Evolutionary conservation across 1,284 basidiomycete genomes (phyloP).

Genomic region (Wolfiporia cocos): DNA sequence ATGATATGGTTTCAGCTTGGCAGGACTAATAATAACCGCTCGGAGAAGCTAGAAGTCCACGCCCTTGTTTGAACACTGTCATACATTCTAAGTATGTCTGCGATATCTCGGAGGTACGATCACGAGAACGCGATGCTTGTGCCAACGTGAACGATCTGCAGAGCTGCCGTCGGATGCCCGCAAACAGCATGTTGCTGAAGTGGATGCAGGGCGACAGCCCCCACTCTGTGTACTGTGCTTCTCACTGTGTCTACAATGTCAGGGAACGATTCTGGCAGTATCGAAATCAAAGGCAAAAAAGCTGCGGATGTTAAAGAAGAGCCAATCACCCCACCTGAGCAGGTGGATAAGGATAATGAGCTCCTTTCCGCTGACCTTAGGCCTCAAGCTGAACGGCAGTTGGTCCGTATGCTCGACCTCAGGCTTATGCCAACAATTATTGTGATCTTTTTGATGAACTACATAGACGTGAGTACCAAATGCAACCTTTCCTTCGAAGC

Average conservation of each 20-base stretch:
- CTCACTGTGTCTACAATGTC: not conserved
- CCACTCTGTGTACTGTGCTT: not conserved
- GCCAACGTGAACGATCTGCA: too few species aligned
- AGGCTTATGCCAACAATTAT: slow-evolving; percentile 56
- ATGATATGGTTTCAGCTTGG: too few species aligned
- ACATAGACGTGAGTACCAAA: slow-evolving; percentile 48
- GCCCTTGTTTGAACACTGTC: too few species aligned
- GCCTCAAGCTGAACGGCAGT: slow-evolving; percentile 20
- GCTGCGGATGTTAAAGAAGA: not conserved
- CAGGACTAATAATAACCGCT: too few species aligned
- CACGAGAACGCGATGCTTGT: too few species aligned
- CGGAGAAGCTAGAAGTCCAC: too few species aligned
- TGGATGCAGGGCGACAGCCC: not conserved
- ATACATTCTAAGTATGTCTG: too few species aligned
- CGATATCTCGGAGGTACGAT: too few species aligned
- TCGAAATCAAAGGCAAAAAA: not conserved
- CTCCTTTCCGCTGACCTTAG: slow-evolving; percentile 21
- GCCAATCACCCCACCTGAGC: not conserved
- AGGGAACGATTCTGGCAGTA: not conserved
- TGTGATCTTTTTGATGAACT: slow-evolving; percentile 63
- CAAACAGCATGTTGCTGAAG: not conserved
- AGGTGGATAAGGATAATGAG: slow-evolving; percentile 16
- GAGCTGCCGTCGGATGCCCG: slow-evolving; percentile 4
- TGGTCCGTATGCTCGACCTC: slow-evolving; percentile 46
- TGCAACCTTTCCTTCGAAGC: not conserved